Evolutionary conservation across 169 alveolate species (phyloP).

Genomic region (Miamiensis avidus): DNA sequence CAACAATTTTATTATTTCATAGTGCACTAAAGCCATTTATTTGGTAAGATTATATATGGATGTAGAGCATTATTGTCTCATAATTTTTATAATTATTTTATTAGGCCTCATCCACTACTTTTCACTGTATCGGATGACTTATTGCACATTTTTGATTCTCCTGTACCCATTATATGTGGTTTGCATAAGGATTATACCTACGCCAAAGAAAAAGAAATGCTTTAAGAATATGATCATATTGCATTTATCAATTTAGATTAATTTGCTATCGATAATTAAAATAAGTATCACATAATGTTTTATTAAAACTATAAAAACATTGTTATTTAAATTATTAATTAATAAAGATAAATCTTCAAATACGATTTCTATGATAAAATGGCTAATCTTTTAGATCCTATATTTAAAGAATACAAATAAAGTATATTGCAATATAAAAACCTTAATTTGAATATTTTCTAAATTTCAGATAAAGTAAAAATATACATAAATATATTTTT

Average conservation of each 20-base stretch:
- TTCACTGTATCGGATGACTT: background rate
- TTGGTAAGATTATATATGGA: background rate
- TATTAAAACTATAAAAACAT: too few relatives aligned
- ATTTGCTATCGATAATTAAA: background rate
- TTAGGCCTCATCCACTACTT: background rate
- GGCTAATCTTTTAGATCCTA: background rate
- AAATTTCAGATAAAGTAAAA: too few relatives aligned
- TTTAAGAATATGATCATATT: background rate
- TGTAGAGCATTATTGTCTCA: too few relatives aligned
- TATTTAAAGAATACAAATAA: background rate
- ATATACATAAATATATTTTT: too few relatives aligned
- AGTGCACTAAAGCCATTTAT: background rate
- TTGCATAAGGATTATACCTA: background rate
- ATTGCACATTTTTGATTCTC: background rate
- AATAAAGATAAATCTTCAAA: background rate
- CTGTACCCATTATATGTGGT: background rate
- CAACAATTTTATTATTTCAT: background rate
- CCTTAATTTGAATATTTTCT: background rate
- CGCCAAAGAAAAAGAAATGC: background rate
- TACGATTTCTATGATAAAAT: too few relatives aligned
- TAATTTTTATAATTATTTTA: too few relatives aligned
- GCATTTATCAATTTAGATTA: background rate
- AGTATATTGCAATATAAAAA: too few relatives aligned
- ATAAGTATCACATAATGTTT: background rate
- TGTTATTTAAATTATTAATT: too few relatives aligned